Evolutionary conservation across 768 basidiomycete species (phyloP).

Genomic region (Mycena indigotica): DNA sequence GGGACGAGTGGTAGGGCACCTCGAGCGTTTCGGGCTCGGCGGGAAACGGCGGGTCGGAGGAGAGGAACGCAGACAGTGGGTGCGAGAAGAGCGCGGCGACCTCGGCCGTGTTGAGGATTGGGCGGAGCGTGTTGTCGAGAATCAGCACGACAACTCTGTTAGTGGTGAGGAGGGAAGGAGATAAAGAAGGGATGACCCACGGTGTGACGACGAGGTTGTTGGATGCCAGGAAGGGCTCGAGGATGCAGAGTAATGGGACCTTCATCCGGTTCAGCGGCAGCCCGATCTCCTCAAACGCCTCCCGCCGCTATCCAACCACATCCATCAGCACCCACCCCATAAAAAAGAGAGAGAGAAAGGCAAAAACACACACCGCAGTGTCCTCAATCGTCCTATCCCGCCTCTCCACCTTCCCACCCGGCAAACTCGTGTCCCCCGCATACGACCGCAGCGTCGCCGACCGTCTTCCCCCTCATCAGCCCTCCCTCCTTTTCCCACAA

Average conservation of each 20-base stretch:
- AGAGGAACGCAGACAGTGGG: constrained; percentile 74
- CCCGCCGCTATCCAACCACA: constrained; percentile 60
- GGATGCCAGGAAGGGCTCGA: constrained; percentile 79
- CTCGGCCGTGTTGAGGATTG: constrained; percentile 77
- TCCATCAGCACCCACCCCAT: neutral
- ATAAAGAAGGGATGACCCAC: constrained; percentile 48
- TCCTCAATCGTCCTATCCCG: constrained; percentile 72
- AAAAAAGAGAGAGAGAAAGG: neutral
- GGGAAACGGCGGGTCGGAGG: constrained; percentile 58
- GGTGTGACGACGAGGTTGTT: constrained; percentile 79
- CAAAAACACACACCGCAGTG: constrained; percentile 9
- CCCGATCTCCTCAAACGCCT: constrained; percentile 95
- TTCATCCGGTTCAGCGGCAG: constrained; percentile 69
- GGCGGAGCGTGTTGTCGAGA: constrained; percentile 74
- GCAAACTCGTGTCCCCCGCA: constrained; percentile 86
- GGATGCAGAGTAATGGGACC: constrained; percentile 73
- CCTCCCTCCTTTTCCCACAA: no score
- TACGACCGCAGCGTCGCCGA: constrained; percentile 73
- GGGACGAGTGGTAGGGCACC: constrained; percentile 65
- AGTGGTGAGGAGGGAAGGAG: neutral
- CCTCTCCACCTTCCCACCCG: constrained; percentile 80
- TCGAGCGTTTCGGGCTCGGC: constrained; percentile 55
- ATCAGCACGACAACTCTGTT: constrained; percentile 82
- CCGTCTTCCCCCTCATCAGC: constrained; percentile 48
- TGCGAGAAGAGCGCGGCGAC: constrained; percentile 85